Conservation (phyloP, 495 filamentous ascomycete genomes). For the Poronia punctata region DNA sequence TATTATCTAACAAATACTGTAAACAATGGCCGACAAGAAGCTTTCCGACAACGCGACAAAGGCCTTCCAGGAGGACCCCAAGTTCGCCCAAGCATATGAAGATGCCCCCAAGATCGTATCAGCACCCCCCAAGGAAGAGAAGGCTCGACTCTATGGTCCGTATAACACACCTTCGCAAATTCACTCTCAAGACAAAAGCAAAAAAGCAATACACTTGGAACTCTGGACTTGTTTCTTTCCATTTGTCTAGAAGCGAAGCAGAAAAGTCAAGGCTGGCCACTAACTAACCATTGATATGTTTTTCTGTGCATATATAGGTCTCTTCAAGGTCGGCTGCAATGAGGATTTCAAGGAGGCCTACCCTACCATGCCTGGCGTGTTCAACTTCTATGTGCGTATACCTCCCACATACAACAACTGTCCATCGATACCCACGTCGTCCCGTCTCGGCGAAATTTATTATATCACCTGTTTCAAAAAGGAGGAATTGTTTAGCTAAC, state of each 20-base stretch:
- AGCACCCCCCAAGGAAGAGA: too few species aligned
- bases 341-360: constrained; percentile 34
- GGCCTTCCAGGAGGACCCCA: too few species aligned
- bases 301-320: constrained; percentile 23
- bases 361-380: constrained; percentile 33
- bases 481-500: not conserved
- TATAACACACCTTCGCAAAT: too few species aligned
- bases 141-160: too few species aligned
- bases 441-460: not conserved
- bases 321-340: constrained; percentile 46
- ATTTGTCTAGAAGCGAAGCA: not conserved
- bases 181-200: too few species aligned
- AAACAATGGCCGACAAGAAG: too few species aligned
- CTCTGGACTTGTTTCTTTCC: not conserved
- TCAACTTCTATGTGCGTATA: constrained; percentile 51
- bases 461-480: not conserved
- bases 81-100: too few species aligned
- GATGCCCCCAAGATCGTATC: too few species aligned
- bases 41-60: too few species aligned
- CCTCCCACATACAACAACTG: not conserved
- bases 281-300: not conserved
- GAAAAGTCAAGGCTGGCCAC: constrained; percentile 7
- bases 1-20: too few species aligned
- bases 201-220: too few species aligned
- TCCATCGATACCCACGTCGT: not conserved